Percentiles rank a stretch among this genome's conserved stretches.
phyloP scores from a whole-genome alignment of 768 basidiomycete genomes.

The Mycena filopes region DNA sequence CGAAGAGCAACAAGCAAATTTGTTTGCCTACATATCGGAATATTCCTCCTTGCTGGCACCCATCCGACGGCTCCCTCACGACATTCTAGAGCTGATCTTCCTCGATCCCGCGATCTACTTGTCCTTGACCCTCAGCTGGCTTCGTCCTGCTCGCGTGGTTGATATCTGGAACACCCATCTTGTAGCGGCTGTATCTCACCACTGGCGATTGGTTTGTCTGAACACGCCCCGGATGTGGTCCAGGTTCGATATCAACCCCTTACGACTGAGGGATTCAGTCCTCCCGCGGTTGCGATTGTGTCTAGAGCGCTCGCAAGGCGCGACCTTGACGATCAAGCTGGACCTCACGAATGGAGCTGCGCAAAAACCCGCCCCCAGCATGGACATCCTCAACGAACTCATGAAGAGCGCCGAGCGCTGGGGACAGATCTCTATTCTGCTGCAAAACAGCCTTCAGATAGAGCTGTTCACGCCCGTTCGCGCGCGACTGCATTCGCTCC shows the following conservation, averaged over 20 bases:
- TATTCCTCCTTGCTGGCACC: constrained; percentile 21
- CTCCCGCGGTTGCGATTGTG: neutral
- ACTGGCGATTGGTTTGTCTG: neutral
- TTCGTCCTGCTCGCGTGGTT: neutral
- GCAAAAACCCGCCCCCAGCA: no score
- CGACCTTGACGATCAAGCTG: neutral
- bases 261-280: neutral
- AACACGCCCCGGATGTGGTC: neutral
- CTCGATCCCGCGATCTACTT: constrained; percentile 5
- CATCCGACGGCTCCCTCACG: neutral
- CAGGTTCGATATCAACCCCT: neutral
- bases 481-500: no score
- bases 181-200: neutral
- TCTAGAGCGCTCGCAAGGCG: neutral
- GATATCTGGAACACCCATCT: neutral
- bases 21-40: constrained; percentile 1
- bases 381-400: no score
- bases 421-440: no score
- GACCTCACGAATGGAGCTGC: no score
- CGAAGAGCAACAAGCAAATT: no score
- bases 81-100: constrained; percentile 2
- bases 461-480: no score
- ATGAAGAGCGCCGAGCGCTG: no score
- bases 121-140: neutral
- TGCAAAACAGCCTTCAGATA: no score